A percentile compares a stretch with the other conserved stretches of the same genome.
Evolutionary conservation across 352 stramenopile genomes (phyloP).

Genomic region (Phytopythium delawarense): DNA sequence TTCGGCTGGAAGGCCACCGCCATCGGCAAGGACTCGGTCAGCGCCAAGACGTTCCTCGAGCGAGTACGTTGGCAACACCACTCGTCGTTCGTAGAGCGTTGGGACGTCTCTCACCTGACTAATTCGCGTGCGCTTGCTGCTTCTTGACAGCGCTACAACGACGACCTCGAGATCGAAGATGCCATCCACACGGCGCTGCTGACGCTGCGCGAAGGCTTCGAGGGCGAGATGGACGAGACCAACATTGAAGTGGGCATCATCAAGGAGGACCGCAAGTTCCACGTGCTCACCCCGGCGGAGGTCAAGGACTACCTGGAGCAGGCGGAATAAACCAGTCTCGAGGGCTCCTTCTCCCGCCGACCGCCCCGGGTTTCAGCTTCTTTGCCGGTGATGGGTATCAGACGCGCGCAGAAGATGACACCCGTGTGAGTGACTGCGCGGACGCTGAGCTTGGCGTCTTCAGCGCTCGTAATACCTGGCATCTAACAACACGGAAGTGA

Average conservation of each 20-base stretch:
- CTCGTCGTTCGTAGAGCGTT: neutral
- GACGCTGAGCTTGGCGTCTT: neutral
- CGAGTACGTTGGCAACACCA: slow-evolving; percentile 79
- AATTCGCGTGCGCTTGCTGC: neutral
- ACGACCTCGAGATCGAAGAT: slow-evolving; percentile 99
- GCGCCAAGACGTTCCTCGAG: slow-evolving; percentile 99
- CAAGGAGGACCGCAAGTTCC: slow-evolving; percentile 96
- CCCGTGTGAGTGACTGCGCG: neutral
- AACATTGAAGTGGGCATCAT: slow-evolving; percentile 99
- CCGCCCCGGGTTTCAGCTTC: neutral
- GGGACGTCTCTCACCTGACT: slow-evolving; percentile 3
- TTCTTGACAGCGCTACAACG: slow-evolving; percentile 74
- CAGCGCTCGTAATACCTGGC: slow-evolving; percentile 1
- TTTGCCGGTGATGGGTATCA: neutral
- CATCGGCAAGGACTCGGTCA: slow-evolving; percentile 98
- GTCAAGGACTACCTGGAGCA: slow-evolving; percentile 99
- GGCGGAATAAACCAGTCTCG: slow-evolving; percentile 86
- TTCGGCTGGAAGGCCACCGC: slow-evolving; percentile 99
- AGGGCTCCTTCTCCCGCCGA: neutral
- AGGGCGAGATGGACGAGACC: slow-evolving; percentile 96
- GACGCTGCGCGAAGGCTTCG: slow-evolving; percentile 99
- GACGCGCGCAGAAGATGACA: neutral
- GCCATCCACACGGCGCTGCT: slow-evolving; percentile 98
- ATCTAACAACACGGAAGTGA: neutral
- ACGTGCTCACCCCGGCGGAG: slow-evolving; percentile 95